Percentiles rank a stretch among this genome's conserved stretches.
Evolutionary conservation across 345 rosid species (phyloP).

Genomic region (Citropsis articulata): DNA sequence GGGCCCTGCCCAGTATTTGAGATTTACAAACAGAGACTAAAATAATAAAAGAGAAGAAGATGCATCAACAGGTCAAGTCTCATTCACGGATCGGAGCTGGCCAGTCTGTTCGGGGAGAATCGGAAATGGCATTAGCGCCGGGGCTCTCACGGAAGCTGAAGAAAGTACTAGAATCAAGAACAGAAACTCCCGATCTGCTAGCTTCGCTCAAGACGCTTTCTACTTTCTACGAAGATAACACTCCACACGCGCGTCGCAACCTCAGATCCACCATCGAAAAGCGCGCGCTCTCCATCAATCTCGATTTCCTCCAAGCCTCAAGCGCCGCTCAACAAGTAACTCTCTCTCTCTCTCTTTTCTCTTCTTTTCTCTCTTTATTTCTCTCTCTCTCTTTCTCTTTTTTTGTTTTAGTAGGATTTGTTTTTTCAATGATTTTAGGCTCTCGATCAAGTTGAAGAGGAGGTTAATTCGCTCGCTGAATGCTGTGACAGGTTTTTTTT

Average conservation of each 20-base stretch:
- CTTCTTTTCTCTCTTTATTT: background rate
- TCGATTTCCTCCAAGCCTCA: constrained; percentile 76
- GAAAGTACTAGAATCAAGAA: constrained; percentile 87
- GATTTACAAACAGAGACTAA: no score
- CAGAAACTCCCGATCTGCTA: constrained; percentile 82
- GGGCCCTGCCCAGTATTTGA: no score
- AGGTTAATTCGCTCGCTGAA: constrained; percentile 81
- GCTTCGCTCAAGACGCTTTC: constrained; percentile 85
- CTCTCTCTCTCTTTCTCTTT: background rate
- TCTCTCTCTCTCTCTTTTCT: background rate
- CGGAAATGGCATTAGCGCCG: constrained; percentile 77
- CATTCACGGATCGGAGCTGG: background rate
- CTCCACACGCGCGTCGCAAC: constrained; percentile 83
- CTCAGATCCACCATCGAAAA: constrained; percentile 98
- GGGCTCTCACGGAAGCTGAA: constrained; percentile 91
- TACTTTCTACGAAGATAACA: constrained; percentile 76
- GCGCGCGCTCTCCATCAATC: constrained; percentile 83
- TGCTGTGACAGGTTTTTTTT: constrained; percentile 77
- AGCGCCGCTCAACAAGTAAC: constrained; percentile 58
- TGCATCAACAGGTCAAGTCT: no score
- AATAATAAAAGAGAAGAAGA: no score
- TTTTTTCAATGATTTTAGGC: constrained; percentile 34
- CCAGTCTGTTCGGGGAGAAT: background rate
- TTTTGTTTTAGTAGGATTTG: background rate
- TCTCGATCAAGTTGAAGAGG: constrained; percentile 91